A percentile compares a stretch with the other conserved stretches of the same genome.
phyloP scores from a whole-genome alignment of 2,329 filamentous ascomycete species.

The Cryphonectria radicalis region DNA sequence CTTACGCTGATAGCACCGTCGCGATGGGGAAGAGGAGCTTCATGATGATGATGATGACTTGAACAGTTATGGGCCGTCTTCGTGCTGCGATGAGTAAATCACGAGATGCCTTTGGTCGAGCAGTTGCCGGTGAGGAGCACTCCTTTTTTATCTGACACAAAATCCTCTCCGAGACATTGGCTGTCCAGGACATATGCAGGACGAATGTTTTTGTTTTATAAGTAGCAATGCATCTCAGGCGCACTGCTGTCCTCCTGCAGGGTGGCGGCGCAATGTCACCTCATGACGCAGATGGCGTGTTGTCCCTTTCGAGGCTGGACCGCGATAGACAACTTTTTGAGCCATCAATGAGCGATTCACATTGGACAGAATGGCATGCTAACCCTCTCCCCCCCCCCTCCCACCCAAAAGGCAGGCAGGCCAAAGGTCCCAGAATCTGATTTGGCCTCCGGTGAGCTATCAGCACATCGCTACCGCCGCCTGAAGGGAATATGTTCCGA shows the following conservation, averaged over 20 bases:
- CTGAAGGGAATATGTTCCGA: too few relatives aligned
- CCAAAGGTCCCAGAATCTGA: not conserved
- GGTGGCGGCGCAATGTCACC: not conserved
- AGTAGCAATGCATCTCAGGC: not conserved
- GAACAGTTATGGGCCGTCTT: not conserved
- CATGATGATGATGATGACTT: not conserved
- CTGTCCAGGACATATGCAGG: not conserved
- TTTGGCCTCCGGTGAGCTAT: not conserved
- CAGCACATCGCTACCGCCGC: too few relatives aligned
- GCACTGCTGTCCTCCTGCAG: not conserved
- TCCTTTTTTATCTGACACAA: not conserved
- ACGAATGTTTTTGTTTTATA: not conserved
- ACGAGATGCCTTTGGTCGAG: not conserved
- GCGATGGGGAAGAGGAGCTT: not conserved
- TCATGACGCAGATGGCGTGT: not conserved
- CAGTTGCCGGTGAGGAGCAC: not conserved
- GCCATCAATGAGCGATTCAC: not conserved
- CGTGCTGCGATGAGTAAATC: not conserved
- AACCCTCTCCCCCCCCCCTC: too few relatives aligned
- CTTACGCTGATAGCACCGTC: not conserved
- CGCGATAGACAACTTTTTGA: not conserved
- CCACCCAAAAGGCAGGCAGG: not conserved
- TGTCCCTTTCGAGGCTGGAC: not conserved
- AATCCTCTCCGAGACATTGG: not conserved
- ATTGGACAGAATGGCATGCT: not conserved